These are phyloP conservation scores for Nematodospora anomalae DNA, from an alignment of 1,139 yeast species.

Conservation along the genomic window DNA sequence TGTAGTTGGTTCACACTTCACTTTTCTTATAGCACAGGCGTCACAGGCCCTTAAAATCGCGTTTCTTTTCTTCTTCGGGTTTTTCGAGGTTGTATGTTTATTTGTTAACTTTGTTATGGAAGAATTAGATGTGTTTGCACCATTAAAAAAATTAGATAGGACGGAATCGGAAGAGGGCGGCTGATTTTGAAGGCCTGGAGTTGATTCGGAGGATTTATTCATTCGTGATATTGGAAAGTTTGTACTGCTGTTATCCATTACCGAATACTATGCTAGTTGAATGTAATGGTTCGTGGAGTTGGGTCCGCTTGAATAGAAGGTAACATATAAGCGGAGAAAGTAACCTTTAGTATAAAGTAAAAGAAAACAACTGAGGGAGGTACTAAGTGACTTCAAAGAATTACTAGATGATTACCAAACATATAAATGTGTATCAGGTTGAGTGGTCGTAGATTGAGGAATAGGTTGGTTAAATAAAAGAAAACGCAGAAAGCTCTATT, in stretches of 20 bases:
- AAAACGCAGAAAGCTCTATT: background rate
- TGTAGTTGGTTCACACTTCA: constrained; percentile 38
- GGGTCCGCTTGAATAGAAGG: no score
- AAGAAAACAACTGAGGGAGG: no score
- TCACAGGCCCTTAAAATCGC: constrained; percentile 39
- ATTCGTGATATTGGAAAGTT: background rate
- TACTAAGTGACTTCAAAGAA: no score
- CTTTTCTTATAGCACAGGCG: constrained; percentile 46
- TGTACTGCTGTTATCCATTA: background rate
- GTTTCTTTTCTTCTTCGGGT: constrained; percentile 22
- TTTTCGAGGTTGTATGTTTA: constrained; percentile 14
- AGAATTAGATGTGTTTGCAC: constrained; percentile 8
- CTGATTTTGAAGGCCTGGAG: background rate
- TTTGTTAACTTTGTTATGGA: constrained; percentile 15
- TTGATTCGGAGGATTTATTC: background rate
- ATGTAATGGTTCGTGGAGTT: no score
- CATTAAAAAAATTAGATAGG: constrained; percentile 3
- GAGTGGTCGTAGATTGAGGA: background rate
- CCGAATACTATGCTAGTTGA: background rate
- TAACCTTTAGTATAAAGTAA: no score
- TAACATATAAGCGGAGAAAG: no score
- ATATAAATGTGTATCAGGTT: background rate
- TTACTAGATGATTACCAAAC: no score
- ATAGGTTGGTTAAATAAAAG: background rate
- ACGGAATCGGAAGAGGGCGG: constrained; percentile 5